Evolutionary conservation across 768 basidiomycete genomes (phyloP), one percentile per base, ranked within the genome.

Genomic region (Hygrocybe punicea): DNA sequence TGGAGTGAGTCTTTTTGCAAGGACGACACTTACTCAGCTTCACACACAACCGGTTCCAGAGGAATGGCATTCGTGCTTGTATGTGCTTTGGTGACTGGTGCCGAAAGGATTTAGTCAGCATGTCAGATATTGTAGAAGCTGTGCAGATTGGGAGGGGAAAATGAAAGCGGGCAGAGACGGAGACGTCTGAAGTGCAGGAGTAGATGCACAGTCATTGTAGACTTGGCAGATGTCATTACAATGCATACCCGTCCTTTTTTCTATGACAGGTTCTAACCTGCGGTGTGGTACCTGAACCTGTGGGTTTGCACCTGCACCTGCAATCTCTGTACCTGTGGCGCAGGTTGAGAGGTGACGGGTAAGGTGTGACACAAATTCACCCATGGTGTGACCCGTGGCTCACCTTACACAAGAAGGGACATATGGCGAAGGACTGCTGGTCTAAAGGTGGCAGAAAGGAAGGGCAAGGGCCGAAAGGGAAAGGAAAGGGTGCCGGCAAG

Each of bases 71-170:
- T 51, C 53, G 47, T 1, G 51, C 44, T 7, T 63, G 59, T 14
- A 46, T 65, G 4, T 65, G 64, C 47, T 57, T 65, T 7, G 62
- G 63, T 2, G 56, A 52, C 10, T 62, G 62, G 64, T 48, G 59
- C 37, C 40, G 44, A 10, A 47, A 59, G 34, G 58, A 63, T 37
- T 17, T 63, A 11, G 49, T 62, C 8, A 34, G 37, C 8, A 49
- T 49, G 48, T 8, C 13, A 24, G 58, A 59, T 17, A 9, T 45
- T 45, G 44, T 45, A 19, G 44, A 45, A 7, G 44, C 44, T 17
- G 44, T 45, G 10, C 8, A 45, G 44, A 8, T 9, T 6, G 17
- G 7, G 14, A 45, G 8, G 44, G 17, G 17, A 7, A 45, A 45
- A 19, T 19, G 44, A 8, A 45, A 45, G 44, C 8, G 8, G 44